Percentiles rank a stretch among this genome's conserved stretches.
Evolutionary conservation across 805 yeast species (phyloP).

Genomic region (Barnettozyma pratensis): DNA sequence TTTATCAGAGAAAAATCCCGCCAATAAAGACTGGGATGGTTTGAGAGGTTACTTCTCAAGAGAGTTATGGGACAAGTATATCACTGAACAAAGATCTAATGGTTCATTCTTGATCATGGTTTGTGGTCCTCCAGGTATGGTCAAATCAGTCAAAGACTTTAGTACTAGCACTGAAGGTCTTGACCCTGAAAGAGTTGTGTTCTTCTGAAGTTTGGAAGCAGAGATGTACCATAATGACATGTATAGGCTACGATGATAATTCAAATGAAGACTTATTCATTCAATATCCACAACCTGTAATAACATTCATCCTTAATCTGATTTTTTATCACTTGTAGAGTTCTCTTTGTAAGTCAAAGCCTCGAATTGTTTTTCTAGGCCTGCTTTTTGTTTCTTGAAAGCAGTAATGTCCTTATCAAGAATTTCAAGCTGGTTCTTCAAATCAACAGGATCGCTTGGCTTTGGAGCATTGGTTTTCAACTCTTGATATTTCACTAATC

Average conservation of each 20-base stretch:
- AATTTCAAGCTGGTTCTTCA: constrained; percentile 25
- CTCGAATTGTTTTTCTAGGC: constrained; percentile 46
- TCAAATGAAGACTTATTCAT: background rate
- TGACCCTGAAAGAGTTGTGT: too few relatives aligned
- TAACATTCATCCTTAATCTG: constrained; percentile 12
- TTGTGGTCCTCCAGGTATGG: too few relatives aligned
- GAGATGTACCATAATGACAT: too few relatives aligned
- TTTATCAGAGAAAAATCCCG: too few relatives aligned
- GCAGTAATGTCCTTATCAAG: constrained; percentile 40
- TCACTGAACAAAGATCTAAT: too few relatives aligned
- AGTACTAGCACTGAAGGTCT: too few relatives aligned
- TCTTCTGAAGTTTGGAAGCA: too few relatives aligned
- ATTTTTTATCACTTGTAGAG: constrained; percentile 21
- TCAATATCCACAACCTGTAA: background rate
- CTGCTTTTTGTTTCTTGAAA: constrained; percentile 45
- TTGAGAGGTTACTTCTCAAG: too few relatives aligned
- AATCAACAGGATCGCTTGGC: constrained; percentile 12
- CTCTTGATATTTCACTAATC: constrained; percentile 45
- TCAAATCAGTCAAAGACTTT: too few relatives aligned
- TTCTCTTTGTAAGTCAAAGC: constrained; percentile 27
- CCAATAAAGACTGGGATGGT: too few relatives aligned
- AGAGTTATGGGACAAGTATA: too few relatives aligned
- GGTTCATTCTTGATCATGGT: too few relatives aligned
- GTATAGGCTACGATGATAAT: background rate
- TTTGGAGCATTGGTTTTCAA: constrained; percentile 17